These are phyloP conservation scores for Mantamonas sphyraenae DNA, from an alignment of 78 protist genomes.

Conservation along the genomic window DNA sequence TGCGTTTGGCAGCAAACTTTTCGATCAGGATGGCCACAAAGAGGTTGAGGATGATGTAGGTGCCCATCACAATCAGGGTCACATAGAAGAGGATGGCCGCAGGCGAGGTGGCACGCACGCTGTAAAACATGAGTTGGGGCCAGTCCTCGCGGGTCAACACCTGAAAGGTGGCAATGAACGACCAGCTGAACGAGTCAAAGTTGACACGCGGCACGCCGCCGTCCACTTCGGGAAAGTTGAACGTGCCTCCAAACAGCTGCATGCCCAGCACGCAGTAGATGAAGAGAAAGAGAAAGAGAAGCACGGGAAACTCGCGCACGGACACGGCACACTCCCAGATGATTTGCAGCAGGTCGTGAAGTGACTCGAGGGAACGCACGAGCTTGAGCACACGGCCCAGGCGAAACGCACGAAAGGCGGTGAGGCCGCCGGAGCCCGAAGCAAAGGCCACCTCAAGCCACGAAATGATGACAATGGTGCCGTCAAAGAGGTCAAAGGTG, in stretches of 20 bases:
- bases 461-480: not conserved
- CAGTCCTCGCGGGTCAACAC: constrained; percentile 35
- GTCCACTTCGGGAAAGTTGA: not conserved
- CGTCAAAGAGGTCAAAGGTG: constrained; percentile 10
- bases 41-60: constrained; percentile 48
- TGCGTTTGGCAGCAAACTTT: too few relatives aligned
- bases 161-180: constrained; percentile 25
- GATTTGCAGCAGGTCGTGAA: constrained; percentile 4
- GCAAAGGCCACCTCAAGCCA: not conserved
- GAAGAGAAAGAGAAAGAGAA: constrained; percentile 19
- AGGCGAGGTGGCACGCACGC: not conserved
- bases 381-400: constrained; percentile 23
- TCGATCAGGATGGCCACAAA: constrained; percentile 54
- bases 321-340: not conserved
- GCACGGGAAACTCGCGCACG: constrained; percentile 2
- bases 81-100: constrained; percentile 21
- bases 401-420: constrained; percentile 31
- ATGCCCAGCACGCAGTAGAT: constrained; percentile 32
- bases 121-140: not conserved
- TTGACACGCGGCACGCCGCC: constrained; percentile 1
- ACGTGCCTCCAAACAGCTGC: constrained; percentile 40
- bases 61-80: constrained; percentile 14
- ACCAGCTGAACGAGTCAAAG: constrained; percentile 5
- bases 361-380: not conserved
- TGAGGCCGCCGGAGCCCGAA: constrained; percentile 5